Evolutionary conservation across 768 basidiomycete species (phyloP), one percentile per base, ranked within the genome.

Genomic region (Coprinopsis marcescibilis): DNA sequence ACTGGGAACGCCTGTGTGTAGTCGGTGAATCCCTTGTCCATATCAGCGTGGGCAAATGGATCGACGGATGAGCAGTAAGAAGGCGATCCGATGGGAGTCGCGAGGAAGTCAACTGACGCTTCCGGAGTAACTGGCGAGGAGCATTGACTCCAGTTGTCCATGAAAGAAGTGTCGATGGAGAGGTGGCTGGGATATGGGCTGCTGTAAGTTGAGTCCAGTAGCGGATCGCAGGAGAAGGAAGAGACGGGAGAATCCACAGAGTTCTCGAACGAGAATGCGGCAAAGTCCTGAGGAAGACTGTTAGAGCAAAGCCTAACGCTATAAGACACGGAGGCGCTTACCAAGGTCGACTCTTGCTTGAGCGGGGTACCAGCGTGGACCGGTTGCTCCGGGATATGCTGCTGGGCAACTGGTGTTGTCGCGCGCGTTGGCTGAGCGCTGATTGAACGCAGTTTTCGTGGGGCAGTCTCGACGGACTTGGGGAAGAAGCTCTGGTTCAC

Each of bases 311-410:
- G 14, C 5, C 44, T 38, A 7, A 19, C 39, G 32, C 49, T 24
- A 11, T 20, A 23, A 29, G 17, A 54, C 48, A 47, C 41, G 11
- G n/a, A 41, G 49, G 70, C n/a, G n/a, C 76, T 63, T 64, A 81
- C 80, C 55, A 76, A 74, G 11, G 70, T 66, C 24, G 73, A 61
- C 55, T 78, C 72, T 15, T 69, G 64, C 52, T 74, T 73, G 14
- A 61, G 45, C 30, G 62, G 47, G 45, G 61, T 57, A 12, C n/a
- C 61, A 61, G 10, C 64, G 53, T 42, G 62, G 57, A 43, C 42
- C 30, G 52, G 52, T 11, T 53, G 49, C 10, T 48, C 50, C 50
- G 13, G 48, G 48, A 20, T 47, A 52, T 39, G 51, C 15, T 2
- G 23, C 35, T 24, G 41, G 23, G n/a, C n/a, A n/a, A 19, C 20